Evolutionary conservation across 2,329 filamentous ascomycete genomes (phyloP).

Genomic region (Verticillium longisporum): DNA sequence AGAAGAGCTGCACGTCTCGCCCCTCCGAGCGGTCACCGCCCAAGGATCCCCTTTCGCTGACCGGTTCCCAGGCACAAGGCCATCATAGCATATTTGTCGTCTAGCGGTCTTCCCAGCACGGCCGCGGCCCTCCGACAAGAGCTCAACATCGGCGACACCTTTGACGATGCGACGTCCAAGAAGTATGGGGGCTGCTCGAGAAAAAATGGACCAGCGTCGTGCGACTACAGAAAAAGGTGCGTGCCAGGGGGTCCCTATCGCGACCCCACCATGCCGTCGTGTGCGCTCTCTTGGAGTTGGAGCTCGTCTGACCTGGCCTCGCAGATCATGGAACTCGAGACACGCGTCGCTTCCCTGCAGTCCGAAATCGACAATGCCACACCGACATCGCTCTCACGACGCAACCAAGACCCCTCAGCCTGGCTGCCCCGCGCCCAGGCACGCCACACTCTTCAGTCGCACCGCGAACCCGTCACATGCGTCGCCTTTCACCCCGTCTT

Average conservation of each 20-base stretch:
- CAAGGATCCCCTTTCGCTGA: slow-evolving; percentile 6
- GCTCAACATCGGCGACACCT: slow-evolving; percentile 59
- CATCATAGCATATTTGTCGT: slow-evolving; percentile 80
- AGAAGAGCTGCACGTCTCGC: slow-evolving; percentile 67
- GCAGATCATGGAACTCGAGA: slow-evolving; percentile 90
- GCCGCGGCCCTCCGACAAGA: slow-evolving; percentile 71
- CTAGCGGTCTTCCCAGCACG: slow-evolving; percentile 63
- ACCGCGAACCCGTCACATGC: slow-evolving; percentile 74
- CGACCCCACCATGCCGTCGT: background rate
- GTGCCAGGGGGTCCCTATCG: background rate
- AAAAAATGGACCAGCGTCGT: slow-evolving; percentile 99
- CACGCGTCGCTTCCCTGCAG: slow-evolving; percentile 65
- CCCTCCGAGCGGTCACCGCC: background rate
- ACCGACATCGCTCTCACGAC: slow-evolving; percentile 64
- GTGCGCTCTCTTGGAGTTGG: slow-evolving; percentile 3
- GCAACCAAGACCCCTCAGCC: slow-evolving; percentile 74
- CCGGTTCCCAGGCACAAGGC: slow-evolving; percentile 68
- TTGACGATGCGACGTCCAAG: slow-evolving; percentile 77
- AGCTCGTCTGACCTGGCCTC: background rate
- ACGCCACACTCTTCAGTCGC: slow-evolving; percentile 75
- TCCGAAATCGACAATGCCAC: slow-evolving; percentile 79
- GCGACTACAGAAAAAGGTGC: slow-evolving; percentile 86
- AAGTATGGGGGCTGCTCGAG: slow-evolving; percentile 89
- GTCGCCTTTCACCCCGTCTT: slow-evolving; percentile 91
- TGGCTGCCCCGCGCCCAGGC: slow-evolving; percentile 85